Base-by-base conservation (phyloP, 2,329 filamentous ascomycete species). In the Fusarium fujikuroi region DNA sequence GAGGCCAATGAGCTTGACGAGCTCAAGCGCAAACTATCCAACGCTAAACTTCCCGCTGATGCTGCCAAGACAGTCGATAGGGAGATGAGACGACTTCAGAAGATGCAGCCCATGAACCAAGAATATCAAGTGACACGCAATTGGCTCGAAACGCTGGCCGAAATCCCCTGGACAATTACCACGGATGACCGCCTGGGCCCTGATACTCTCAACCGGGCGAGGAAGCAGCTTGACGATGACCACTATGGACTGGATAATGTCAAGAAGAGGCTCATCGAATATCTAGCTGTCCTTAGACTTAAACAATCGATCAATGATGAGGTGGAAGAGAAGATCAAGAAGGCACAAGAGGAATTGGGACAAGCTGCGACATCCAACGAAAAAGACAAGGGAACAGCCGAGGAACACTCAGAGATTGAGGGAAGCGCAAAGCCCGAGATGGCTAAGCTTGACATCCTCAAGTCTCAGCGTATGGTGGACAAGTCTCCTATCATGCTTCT, bases 191-290 rank as follows among this genome's bases (percentile, higher is more conserved):
- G 94, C 37, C 89, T 99, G 7, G 94, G 95, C 12, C 88, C 90
- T 0, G 92, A 94, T 15, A 98, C 95, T 1, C 82, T 98, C 63
- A 87, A 89, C 66, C 89, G 88, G 75, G 96, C 96, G 11, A 91
- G 94, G 61, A 93, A 95, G 83, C 96, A 98, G 81, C 88, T 99
- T 10, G 95, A 99, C 78, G 92, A 97, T 72, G 96, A 99, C 79
- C 96, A 99, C 81, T 98, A 98, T 76, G 96, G 96, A 1, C 86
- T 99, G 19, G 95, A 98, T 70, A 97, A 95, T 83, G 95, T 99
- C 79, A 99, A 99, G 89, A 98, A 97, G 87, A 89, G 96, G 47
- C 83, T 99, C 28, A 88, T 99, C 9, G 97, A 98, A 81, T 99
- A 99, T 79, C 87, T 99, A 47, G 97, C 96, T 5, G 96, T 99